Evolutionary conservation across 1,284 basidiomycete genomes (phyloP), one percentile per base, ranked within the genome.

Genomic region (Ustilago tritici): DNA sequence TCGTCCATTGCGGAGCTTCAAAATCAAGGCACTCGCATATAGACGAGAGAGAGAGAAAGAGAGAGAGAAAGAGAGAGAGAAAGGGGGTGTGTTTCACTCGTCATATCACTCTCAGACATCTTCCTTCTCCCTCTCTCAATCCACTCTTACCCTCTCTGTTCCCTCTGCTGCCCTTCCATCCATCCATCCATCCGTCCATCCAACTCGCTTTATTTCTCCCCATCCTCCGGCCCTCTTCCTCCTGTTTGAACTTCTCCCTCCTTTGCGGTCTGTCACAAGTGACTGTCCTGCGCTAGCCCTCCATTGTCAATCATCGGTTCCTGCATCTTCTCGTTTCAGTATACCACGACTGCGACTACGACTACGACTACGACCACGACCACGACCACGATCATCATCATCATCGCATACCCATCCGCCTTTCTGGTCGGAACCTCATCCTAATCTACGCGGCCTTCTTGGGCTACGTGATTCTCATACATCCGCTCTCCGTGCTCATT

Each of bases 241-340:
- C 46, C 11, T 17, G 34, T 36, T 61, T 68, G 56, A 68, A 68
- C 66, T 70, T 64, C 61, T 70, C 67, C 43, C 46, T 41, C 61
- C 19, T 40, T 31, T 17, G 28, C 55, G 6, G 55, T 43, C 32
- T 19, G 32, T 49, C 46, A 23, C 46, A 49, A 19, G 11, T 19
- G 6, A 19, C 19, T 31, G n/a, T 49, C 46, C 46, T 49, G 38
- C 46, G 7, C 7, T 50, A 8, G 14, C 49, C 10, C 15, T 11
- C 11, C 6, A 12, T 32, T 31, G 49, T 15, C 49, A 32, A 11
- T 28, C 49, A 31, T 50, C 49, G 28, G 34, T 31, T 50, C 28
- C 49, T 32, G 49, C 49, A 17, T 31, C 23, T 61, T 52, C 59
- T 61, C 40, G 28, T 61, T 54, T 53, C n/a, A 36, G 49, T 32